Evolutionary conservation across 345 rosid genomes (phyloP).

Genomic region (Reutealis trisperma): DNA sequence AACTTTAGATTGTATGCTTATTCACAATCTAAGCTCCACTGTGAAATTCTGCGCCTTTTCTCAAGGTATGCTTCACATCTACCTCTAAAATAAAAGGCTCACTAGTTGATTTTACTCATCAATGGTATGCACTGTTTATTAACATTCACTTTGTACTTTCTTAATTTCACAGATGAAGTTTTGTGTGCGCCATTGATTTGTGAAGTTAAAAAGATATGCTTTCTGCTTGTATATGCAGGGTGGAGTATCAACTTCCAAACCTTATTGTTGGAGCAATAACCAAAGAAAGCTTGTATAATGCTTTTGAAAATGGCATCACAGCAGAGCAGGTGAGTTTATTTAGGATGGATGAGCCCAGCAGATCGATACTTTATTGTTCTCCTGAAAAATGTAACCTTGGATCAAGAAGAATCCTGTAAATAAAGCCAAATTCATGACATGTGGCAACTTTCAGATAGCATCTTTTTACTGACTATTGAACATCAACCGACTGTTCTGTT

Average conservation of each 20-base stretch:
- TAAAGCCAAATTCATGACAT: not conserved
- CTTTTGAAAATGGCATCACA: constrained; percentile 91
- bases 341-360: not conserved
- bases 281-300: constrained; percentile 82
- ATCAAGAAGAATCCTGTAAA: not conserved
- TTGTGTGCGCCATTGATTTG: constrained; percentile 1
- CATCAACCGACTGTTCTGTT: not conserved
- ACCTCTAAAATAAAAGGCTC: not conserved
- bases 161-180: not conserved
- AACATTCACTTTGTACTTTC: not conserved
- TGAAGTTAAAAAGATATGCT: not conserved
- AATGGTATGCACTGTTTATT: not conserved
- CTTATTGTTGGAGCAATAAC: constrained; percentile 89
- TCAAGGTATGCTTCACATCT: constrained; percentile 52
- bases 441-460: not conserved
- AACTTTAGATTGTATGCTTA: constrained; percentile 92
- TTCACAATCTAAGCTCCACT: constrained; percentile 90
- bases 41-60: constrained; percentile 88
- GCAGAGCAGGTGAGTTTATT: constrained; percentile 65
- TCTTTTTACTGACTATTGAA: not conserved
- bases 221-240: constrained; percentile 48
- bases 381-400: not conserved
- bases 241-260: constrained; percentile 95
- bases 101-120: not conserved
- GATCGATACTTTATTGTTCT: not conserved